A percentile compares a stretch with the other conserved stretches of the same genome.
Conservation (phyloP, 2,329 filamentous ascomycete genomes). For the Alternaria sp. region DNA sequence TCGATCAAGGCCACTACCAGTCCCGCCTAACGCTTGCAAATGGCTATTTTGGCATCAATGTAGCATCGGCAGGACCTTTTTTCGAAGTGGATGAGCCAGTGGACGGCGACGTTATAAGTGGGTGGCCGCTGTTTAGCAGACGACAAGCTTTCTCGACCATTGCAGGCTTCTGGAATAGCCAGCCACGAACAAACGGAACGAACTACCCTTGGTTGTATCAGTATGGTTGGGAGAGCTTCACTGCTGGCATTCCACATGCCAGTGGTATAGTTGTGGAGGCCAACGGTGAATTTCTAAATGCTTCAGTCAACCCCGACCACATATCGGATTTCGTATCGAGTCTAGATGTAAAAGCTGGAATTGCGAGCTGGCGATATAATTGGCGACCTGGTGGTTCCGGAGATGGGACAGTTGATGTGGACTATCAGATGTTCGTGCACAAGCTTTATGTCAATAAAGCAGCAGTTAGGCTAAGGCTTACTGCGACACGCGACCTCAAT, state of each 20-base stretch:
- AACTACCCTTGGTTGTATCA: slow-evolving; percentile 74
- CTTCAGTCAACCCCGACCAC: slow-evolving; percentile 63
- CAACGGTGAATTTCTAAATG: slow-evolving; percentile 62
- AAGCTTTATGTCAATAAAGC: slow-evolving; percentile 68
- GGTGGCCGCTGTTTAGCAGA: slow-evolving; percentile 70
- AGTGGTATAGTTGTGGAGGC: slow-evolving; percentile 65
- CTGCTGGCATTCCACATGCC: slow-evolving; percentile 74
- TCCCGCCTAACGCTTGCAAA: slow-evolving; percentile 62
- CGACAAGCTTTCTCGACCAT: slow-evolving; percentile 72
- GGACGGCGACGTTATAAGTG: slow-evolving; percentile 62
- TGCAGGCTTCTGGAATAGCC: slow-evolving; percentile 69
- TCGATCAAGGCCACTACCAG: slow-evolving; percentile 66
- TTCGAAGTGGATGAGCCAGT: slow-evolving; percentile 63
- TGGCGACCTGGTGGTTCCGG: slow-evolving; percentile 63
- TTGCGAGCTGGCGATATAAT: slow-evolving; percentile 68
- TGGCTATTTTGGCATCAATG: slow-evolving; percentile 69
- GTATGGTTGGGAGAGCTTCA: slow-evolving; percentile 73
- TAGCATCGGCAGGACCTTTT: slow-evolving; percentile 67
- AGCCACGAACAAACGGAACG: slow-evolving; percentile 63
- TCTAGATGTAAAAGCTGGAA: slow-evolving; percentile 67
- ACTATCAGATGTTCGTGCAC: slow-evolving; percentile 71
- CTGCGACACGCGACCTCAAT: slow-evolving; percentile 59
- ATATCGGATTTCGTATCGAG: slow-evolving; percentile 67
- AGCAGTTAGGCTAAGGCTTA: slow-evolving; percentile 65
- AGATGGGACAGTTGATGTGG: slow-evolving; percentile 61